phyloP scores from a whole-genome alignment of 306 rosid species.

The Hippophae rhamnoides region DNA sequence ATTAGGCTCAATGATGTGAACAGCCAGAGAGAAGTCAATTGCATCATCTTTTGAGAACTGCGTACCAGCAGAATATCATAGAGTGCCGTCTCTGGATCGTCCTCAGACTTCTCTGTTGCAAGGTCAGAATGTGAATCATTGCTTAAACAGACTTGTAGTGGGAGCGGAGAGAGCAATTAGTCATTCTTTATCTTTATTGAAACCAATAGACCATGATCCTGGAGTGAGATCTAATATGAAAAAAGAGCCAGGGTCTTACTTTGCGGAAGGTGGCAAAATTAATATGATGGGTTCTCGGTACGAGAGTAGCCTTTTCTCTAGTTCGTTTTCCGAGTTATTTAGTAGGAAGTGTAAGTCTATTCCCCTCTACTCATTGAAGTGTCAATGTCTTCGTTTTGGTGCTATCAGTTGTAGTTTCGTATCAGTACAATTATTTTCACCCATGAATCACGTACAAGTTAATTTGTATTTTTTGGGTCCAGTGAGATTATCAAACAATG shows the following conservation, averaged over 20 bases:
- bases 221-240: conserved; percentile 12
- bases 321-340: conserved; percentile 37
- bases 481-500: conserved; percentile 25
- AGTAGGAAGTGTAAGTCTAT: conserved; percentile 34
- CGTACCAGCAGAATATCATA: conserved; percentile 11
- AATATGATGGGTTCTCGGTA: conserved; percentile 34
- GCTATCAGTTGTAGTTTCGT: neutral
- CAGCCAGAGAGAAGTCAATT: conserved; percentile 24
- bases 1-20: conserved; percentile 11
- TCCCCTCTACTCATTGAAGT: neutral
- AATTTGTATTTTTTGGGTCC: conserved; percentile 13
- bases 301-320: conserved; percentile 49
- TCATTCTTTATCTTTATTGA: conserved; percentile 22
- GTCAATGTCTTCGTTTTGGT: conserved; percentile 1
- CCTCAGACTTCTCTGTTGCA: conserved; percentile 16
- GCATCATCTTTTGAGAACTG: conserved; percentile 30
- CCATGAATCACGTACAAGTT: conserved; percentile 3
- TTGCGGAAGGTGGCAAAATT: conserved; percentile 23
- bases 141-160: conserved; percentile 28
- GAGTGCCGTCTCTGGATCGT: conserved; percentile 24
- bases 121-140: conserved; percentile 23
- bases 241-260: conserved; percentile 20
- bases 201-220: conserved; percentile 13
- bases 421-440: neutral
- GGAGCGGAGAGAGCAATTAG: conserved; percentile 38